Evolutionary conservation across 2,329 filamentous ascomycete genomes (phyloP), one percentile per base, ranked within the genome.

Genomic region (Claviceps digitariae): DNA sequence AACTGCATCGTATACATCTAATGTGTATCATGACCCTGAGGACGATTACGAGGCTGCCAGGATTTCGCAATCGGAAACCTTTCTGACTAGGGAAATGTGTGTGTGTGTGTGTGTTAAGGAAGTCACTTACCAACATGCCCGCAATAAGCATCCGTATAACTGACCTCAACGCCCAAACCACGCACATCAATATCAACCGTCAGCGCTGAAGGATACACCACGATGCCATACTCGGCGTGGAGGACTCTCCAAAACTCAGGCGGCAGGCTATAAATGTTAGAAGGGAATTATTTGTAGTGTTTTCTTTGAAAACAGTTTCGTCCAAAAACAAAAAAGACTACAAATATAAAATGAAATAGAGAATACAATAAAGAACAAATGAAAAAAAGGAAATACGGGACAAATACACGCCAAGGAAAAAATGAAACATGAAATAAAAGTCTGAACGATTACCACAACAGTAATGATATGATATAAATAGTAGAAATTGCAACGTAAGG

Each of bases 151-250:
- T 70, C 67, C 15, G 67, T 67, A 56, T 67, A 71, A 1, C 67
- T 70, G 2, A 65, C 59, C 8, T 68, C 66, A 2, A 61, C 56
- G 1, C 61, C 65, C 40, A 71, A 48, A 0, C 66, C 67, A 8
- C 58, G 58, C 10, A 66, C 54, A 25, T 67, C 63, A 27, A 70
- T 58, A 8, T 66, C 60, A 53, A 70, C 68, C 10, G 64, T 67
- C 53, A 71, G 57, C 4, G 69, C 68, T 1, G 68, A 69, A 2
- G 68, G 69, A 51, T 70, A 71, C 23, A 71, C 65, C n/a, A 71
- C 58, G 45, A 71, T 71, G 41, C 69, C 69, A 29, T 69, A 71
- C 50, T 71, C 68, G 7, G 61, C 55, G 36, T 69, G 66, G 15
- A 71, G 60, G 8, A 69, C 60, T 27, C 64, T 58, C 69, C 69